Conservation (phyloP, 352 stramenopile genomes). For the Phytophthora sp. region DNA sequence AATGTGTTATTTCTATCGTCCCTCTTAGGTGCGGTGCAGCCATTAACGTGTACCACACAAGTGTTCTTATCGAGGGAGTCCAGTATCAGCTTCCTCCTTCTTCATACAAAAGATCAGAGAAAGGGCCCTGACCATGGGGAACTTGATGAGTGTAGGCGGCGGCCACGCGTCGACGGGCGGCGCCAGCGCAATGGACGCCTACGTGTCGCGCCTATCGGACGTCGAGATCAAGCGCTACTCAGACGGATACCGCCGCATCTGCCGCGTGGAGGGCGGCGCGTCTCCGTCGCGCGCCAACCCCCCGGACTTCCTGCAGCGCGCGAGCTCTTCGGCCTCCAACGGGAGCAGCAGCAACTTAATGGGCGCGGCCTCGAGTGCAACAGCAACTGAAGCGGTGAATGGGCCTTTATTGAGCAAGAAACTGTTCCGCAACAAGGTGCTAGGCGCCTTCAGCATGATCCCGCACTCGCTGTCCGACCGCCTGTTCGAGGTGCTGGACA, state of each 20-base stretch:
- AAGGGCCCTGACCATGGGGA: conserved; percentile 52
- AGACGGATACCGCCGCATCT: conserved; percentile 78
- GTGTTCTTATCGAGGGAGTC: too few relatives aligned
- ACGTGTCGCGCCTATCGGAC: conserved; percentile 63
- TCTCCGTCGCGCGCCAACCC: conserved; percentile 6
- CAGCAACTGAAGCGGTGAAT: conserved; percentile 8
- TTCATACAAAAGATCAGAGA: conserved; percentile 31
- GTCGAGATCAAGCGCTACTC: conserved; percentile 71
- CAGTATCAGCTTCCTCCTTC: too few relatives aligned
- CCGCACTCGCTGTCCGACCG: conserved; percentile 83
- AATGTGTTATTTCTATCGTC: too few relatives aligned
- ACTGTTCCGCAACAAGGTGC: conserved; percentile 80
- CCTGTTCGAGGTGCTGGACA: conserved; percentile 86
- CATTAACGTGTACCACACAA: too few relatives aligned
- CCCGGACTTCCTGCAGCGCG: conserved; percentile 15
- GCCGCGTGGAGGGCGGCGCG: conserved; percentile 45
- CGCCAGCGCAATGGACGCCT: conserved; percentile 38
- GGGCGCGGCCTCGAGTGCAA: background rate
- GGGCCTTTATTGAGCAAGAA: conserved; percentile 62
- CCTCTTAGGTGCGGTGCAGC: too few relatives aligned
- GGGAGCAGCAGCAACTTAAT: conserved; percentile 31
- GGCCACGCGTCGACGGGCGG: conserved; percentile 14
- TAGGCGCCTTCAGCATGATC: conserved; percentile 81
- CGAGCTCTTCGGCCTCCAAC: conserved; percentile 26
- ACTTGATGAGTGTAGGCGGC: conserved; percentile 68